phyloP scores from a whole-genome alignment of 2,329 filamentous ascomycete species.

The Aspergillus fischeri region DNA sequence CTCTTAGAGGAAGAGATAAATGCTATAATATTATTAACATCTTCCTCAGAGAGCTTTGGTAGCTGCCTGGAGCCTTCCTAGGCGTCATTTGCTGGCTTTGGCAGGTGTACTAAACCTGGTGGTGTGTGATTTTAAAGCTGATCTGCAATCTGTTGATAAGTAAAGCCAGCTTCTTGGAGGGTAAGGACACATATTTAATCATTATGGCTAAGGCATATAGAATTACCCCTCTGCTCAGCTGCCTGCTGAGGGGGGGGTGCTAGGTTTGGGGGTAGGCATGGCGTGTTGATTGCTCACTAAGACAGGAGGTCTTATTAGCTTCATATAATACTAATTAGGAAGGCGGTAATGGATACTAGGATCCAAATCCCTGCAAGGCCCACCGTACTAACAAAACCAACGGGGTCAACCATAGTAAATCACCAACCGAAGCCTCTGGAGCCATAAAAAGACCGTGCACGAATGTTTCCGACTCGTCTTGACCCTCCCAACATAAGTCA shows the following conservation, averaged over 20 bases:
- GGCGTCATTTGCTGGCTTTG: too few species aligned
- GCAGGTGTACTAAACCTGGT: too few species aligned
- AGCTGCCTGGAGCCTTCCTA: too few species aligned
- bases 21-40: too few species aligned
- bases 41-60: too few species aligned
- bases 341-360: background rate
- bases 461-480: background rate
- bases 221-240: background rate
- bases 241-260: background rate
- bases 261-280: background rate
- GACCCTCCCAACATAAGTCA: background rate
- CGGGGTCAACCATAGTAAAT: too few species aligned
- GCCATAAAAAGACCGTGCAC: background rate
- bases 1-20: too few species aligned
- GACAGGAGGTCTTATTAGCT: background rate
- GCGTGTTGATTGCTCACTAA: background rate
- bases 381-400: too few species aligned
- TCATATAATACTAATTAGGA: background rate
- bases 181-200: conserved; percentile 30
- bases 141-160: conserved; percentile 4
- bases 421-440: too few species aligned
- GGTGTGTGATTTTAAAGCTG: too few species aligned
- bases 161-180: conserved; percentile 12
- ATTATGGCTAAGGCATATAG: conserved; percentile 23
- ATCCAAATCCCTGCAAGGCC: too few species aligned